These are phyloP conservation scores for Cercospora sp. DNA, from an alignment of 2,329 filamentous ascomycete genomes.

Conservation along the genomic window DNA sequence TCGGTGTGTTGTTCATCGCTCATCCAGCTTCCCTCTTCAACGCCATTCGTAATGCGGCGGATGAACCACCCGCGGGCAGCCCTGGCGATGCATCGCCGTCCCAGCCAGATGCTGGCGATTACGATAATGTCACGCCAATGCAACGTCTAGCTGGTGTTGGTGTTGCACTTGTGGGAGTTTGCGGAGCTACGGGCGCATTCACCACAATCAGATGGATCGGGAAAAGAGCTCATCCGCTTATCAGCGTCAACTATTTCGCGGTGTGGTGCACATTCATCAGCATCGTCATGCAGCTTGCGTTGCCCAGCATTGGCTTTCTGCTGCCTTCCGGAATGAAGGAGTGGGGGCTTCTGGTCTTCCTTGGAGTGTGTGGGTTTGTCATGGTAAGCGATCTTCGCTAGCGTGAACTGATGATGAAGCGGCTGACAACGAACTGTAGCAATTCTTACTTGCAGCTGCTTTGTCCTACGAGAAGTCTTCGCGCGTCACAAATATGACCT, in stretches of 20 bases:
- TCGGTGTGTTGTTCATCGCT: conserved; percentile 81
- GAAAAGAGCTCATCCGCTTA: conserved; percentile 74
- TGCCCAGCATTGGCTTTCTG: conserved; percentile 59
- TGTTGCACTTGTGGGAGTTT: conserved; percentile 72
- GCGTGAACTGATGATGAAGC: not conserved
- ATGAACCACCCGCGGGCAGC: conserved; percentile 39
- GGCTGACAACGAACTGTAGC: conserved; percentile 43
- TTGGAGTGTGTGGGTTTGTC: conserved; percentile 74
- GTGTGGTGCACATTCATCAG: conserved; percentile 69
- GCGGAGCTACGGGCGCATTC: conserved; percentile 73
- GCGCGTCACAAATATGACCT: conserved; percentile 66
- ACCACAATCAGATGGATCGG: conserved; percentile 79
- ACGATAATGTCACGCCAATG: conserved; percentile 55
- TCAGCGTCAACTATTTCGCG: conserved; percentile 83
- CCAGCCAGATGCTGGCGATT: conserved; percentile 37
- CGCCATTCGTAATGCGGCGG: conserved; percentile 33
- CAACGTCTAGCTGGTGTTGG: conserved; percentile 70
- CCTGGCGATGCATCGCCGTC: conserved; percentile 36
- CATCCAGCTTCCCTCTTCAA: conserved; percentile 63
- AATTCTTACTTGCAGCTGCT: conserved; percentile 79
- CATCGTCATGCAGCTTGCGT: conserved; percentile 55
- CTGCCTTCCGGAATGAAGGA: conserved; percentile 57
- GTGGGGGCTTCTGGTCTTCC: conserved; percentile 66
- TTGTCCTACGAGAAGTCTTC: conserved; percentile 68
- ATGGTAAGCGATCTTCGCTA: conserved; percentile 51